Percentiles rank a stretch among this genome's conserved stretches.
Conservation (phyloP, 768 basidiomycete species). For the Russula sp. region DNA sequence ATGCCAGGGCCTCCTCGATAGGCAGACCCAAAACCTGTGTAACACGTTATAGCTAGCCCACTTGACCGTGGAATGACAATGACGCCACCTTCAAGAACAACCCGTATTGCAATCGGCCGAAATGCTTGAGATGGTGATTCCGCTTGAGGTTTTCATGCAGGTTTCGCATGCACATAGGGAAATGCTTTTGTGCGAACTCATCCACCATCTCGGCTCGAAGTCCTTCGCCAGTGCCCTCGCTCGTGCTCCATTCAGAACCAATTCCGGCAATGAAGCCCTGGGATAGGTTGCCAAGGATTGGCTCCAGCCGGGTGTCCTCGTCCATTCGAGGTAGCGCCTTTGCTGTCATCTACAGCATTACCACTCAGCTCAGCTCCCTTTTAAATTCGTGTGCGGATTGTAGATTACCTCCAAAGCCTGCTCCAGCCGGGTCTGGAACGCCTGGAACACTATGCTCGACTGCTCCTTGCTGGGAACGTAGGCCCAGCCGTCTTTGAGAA, state of each 20-base stretch:
- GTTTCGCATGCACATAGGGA: constrained; percentile 93
- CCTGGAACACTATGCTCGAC: constrained; percentile 82
- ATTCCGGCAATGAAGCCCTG: constrained; percentile 92
- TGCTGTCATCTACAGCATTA: constrained; percentile 59
- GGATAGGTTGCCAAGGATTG: constrained; percentile 86
- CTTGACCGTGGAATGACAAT: neutral
- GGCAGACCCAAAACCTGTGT: constrained; percentile 83
- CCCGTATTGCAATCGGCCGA: constrained; percentile 84
- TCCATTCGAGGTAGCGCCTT: constrained; percentile 85
- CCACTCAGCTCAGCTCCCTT: neutral
- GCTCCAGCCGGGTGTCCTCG: constrained; percentile 87
- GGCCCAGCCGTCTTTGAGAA: constrained; percentile 77
- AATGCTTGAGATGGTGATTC: constrained; percentile 88
- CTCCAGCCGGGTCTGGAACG: constrained; percentile 69
- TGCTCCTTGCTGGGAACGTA: constrained; percentile 76
- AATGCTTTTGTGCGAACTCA: constrained; percentile 78
- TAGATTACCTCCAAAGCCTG: constrained; percentile 64
- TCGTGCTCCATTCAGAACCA: constrained; percentile 69
- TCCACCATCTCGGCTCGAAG: constrained; percentile 95
- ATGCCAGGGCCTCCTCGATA: constrained; percentile 87
- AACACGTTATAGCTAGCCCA: neutral
- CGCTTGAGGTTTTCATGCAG: constrained; percentile 72
- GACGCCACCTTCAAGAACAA: constrained; percentile 86
- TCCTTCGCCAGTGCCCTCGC: constrained; percentile 49
- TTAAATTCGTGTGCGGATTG: neutral